Evolutionary conservation across 2,329 filamentous ascomycete species (phyloP).

Genomic region (Tolypocladium endophyticum): DNA sequence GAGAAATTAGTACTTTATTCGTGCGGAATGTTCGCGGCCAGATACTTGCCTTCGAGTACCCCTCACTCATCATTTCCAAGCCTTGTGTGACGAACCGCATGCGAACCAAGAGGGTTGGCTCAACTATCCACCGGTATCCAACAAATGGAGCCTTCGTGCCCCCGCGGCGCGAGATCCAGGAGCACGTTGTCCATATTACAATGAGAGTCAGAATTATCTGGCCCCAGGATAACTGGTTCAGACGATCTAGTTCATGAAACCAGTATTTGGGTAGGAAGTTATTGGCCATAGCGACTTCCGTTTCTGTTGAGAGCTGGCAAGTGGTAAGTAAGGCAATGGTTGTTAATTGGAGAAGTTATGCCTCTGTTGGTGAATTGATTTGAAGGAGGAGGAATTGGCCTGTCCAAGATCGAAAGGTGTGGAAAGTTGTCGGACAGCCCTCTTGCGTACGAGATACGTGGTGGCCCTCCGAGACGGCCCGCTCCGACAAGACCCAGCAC

Average conservation of each 20-base stretch:
- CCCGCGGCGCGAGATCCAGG: not conserved
- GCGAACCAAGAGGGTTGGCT: not conserved
- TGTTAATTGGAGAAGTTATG: not conserved
- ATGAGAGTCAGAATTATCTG: not conserved
- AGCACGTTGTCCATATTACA: not conserved
- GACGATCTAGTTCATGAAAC: not conserved
- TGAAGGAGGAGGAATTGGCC: too few species aligned
- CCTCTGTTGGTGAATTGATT: too few species aligned
- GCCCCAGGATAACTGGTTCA: not conserved
- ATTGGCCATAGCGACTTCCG: not conserved
- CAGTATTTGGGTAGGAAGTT: not conserved
- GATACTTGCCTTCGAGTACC: not conserved
- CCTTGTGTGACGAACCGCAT: not conserved
- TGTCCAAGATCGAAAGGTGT: too few species aligned
- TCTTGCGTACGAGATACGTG: too few species aligned
- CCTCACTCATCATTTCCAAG: not conserved
- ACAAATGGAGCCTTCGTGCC: not conserved
- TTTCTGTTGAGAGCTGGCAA: not conserved
- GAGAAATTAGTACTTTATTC: not conserved
- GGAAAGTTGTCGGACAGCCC: too few species aligned
- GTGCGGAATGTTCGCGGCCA: not conserved
- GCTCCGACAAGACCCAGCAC: too few species aligned
- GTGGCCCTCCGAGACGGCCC: too few species aligned
- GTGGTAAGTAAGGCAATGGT: too few species aligned
- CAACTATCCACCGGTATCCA: not conserved